Evolutionary conservation across 148 eudicot species (phyloP).

Genomic region (Linanthus parryae): DNA sequence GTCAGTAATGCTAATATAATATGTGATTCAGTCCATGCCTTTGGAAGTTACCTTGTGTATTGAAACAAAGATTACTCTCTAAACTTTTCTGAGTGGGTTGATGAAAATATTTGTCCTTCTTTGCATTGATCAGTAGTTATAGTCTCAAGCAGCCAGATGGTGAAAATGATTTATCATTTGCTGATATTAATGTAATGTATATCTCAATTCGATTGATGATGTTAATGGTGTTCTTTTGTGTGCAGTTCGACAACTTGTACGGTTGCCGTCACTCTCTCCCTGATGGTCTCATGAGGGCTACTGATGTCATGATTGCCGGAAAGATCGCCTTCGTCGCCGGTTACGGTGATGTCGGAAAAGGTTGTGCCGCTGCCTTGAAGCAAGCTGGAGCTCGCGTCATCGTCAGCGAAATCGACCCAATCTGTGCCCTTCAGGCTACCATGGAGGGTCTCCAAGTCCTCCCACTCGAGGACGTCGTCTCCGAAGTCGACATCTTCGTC

Average conservation of each 20-base stretch:
- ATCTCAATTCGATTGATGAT: no score
- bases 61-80: no score
- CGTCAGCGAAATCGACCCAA: slow-evolving; percentile 91
- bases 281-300: slow-evolving; percentile 95
- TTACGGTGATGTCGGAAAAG: slow-evolving; percentile 97
- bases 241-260: slow-evolving; percentile 92
- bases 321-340: slow-evolving; percentile 86
- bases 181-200: no score
- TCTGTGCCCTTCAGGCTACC: slow-evolving; percentile 90
- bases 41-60: no score
- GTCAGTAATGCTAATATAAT: no score
- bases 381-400: slow-evolving; percentile 88
- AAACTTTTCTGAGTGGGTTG: no score
- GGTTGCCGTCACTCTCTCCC: slow-evolving; percentile 99
- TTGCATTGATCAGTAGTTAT: no score
- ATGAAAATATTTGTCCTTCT: no score
- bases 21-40: no score
- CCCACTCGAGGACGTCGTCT: slow-evolving; percentile 65
- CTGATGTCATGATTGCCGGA: slow-evolving; percentile 97
- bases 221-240: no score
- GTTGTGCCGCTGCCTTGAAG: slow-evolving; percentile 83
- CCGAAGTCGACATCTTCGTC: slow-evolving; percentile 78
- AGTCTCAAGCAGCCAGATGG: no score
- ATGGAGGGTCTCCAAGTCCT: slow-evolving; percentile 88
- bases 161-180: no score